phyloP scores from a whole-genome alignment of 2,329 filamentous ascomycete species.

The Talaromyces sp. region DNA sequence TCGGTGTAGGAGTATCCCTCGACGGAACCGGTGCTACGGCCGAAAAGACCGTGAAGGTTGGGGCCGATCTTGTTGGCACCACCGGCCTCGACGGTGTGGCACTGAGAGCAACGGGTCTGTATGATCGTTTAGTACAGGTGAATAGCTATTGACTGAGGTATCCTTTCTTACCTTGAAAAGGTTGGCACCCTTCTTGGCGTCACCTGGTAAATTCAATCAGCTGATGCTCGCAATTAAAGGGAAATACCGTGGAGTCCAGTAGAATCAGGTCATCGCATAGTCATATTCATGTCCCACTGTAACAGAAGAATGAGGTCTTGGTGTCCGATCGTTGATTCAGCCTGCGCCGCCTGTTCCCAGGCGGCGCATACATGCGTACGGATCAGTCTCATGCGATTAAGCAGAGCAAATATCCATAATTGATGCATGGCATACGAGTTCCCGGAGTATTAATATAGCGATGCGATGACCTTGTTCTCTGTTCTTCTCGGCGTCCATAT shows the following conservation, averaged over 20 bases:
- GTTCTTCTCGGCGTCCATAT: conserved; percentile 17
- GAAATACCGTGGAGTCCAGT: neutral
- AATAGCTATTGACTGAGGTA: neutral
- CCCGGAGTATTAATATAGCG: neutral
- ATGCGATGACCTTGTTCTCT: conserved; percentile 6
- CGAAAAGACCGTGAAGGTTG: conserved; percentile 94
- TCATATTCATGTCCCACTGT: neutral
- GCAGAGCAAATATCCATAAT: neutral
- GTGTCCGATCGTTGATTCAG: neutral
- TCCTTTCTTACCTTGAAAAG: conserved; percentile 73
- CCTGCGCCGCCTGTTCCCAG: neutral
- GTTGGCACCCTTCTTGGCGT: conserved; percentile 92
- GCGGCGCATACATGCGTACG: neutral
- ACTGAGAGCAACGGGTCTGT: conserved; percentile 89
- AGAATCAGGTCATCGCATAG: conserved; percentile 17
- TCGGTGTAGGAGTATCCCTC: conserved; percentile 97
- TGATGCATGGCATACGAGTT: neutral
- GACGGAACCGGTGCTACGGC: conserved; percentile 87
- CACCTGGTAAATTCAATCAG: conserved; percentile 58
- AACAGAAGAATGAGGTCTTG: neutral
- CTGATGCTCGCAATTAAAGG: conserved; percentile 19
- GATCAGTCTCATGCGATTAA: neutral
- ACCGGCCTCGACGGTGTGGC: conserved; percentile 88
- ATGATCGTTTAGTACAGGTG: neutral
- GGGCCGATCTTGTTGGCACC: conserved; percentile 98